A percentile compares a stretch with the other conserved stretches of the same genome.
Conservation (phyloP, 345 rosid genomes). For the Lagerstroemia speciosa region DNA sequence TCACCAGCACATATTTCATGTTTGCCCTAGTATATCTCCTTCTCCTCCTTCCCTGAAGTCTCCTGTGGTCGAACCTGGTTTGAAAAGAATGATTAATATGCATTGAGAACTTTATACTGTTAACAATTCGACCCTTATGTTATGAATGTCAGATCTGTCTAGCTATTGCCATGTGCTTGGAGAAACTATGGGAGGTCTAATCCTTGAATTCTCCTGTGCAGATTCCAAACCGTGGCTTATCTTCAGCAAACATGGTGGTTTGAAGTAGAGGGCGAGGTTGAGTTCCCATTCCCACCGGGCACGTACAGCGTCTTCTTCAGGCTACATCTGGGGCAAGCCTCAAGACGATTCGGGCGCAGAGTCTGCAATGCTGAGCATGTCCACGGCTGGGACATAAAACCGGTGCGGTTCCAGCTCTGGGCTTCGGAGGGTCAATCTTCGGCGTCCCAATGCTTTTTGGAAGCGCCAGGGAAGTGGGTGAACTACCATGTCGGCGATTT, state of each 20-base stretch:
- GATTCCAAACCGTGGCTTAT: slow-evolving; percentile 71
- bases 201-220: slow-evolving; percentile 16
- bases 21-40: slow-evolving; percentile 1
- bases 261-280: slow-evolving; percentile 77
- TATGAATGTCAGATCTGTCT: background rate
- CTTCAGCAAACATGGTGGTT: slow-evolving; percentile 99
- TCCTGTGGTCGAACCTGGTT: background rate
- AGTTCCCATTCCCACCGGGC: slow-evolving; percentile 85
- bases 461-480: slow-evolving; percentile 64
- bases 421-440: slow-evolving; percentile 78
- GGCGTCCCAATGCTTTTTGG: slow-evolving; percentile 57
- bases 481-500: slow-evolving; percentile 84
- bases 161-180: background rate
- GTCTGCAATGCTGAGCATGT: slow-evolving; percentile 63
- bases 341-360: slow-evolving; percentile 60
- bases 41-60: background rate
- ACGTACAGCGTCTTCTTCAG: slow-evolving; percentile 78
- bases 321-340: slow-evolving; percentile 60
- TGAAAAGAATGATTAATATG: background rate
- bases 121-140: background rate
- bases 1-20: background rate
- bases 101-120: background rate
- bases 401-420: slow-evolving; percentile 77
- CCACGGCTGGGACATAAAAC: slow-evolving; percentile 92
- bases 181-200: background rate